A percentile compares a stretch with the other conserved stretches of the same genome.
Conservation (phyloP, 1,284 basidiomycete genomes). For the Papiliotrema laurentii region DNA sequence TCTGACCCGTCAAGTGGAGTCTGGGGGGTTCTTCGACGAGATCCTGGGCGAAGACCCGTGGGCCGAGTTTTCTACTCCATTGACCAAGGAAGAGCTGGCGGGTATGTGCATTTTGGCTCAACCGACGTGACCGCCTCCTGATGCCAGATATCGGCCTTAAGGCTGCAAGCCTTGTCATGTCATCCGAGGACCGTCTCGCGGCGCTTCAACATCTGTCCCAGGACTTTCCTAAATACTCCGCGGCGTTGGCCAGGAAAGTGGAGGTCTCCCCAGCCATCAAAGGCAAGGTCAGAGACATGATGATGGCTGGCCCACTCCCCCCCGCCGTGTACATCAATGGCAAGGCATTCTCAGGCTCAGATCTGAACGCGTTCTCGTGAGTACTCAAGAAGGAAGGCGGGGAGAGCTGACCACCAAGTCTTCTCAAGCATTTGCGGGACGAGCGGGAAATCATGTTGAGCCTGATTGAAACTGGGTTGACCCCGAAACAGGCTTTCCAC, state of each 20-base stretch:
- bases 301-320: constrained; percentile 17
- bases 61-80: constrained; percentile 55
- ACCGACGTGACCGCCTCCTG: constrained; percentile 3
- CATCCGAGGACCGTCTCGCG: constrained; percentile 57
- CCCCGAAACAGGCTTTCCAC: constrained; percentile 61
- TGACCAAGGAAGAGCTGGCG: constrained; percentile 61
- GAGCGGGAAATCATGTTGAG: constrained; percentile 65
- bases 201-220: constrained; percentile 70
- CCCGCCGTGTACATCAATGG: constrained; percentile 72
- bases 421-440: constrained; percentile 65
- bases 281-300: constrained; percentile 59
- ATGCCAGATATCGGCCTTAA: constrained; percentile 64
- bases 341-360: constrained; percentile 56
- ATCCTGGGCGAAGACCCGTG: constrained; percentile 41
- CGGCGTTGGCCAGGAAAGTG: constrained; percentile 65
- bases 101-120: constrained; percentile 38
- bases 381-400: constrained; percentile 18
- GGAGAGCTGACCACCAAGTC: constrained; percentile 46
- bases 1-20: constrained; percentile 6
- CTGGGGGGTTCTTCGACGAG: constrained; percentile 19
- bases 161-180: constrained; percentile 66
- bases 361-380: constrained; percentile 66
- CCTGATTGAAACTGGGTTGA: constrained; percentile 61
- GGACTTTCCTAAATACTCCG: constrained; percentile 80
- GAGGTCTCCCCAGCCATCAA: constrained; percentile 48